Evolutionary conservation across 371 early-diverging fungal species (phyloP), one percentile per base, ranked within the genome.

Genomic region (Saksenaea oblongispora): DNA sequence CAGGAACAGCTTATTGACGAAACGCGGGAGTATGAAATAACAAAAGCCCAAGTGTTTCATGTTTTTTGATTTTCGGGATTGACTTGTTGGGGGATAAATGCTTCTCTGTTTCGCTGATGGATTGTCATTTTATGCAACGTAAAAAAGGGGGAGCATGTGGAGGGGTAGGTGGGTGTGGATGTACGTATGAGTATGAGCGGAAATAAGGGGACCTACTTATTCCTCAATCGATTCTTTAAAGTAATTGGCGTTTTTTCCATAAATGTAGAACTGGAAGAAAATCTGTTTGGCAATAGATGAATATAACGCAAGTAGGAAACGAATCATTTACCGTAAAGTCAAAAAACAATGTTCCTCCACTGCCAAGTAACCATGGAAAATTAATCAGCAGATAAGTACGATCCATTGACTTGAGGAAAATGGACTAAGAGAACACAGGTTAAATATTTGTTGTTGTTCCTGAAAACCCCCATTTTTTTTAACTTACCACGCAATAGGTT

Each of bases 351-450:
- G 90, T 89, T 3, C 89, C 85, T 24, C 82, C 83, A 31, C 78
- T 76, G 9, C 92, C 91, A 17, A 89, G 58, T 17, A 91, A 67
- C 92, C 92, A 91, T n/a, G 92, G 87, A 34, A 84, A 75, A 57
- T 90, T 88, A 44, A 83, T 76, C 8, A 86, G 75, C 15, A 91
- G 63, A 61, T 80, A 86, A 13, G 80, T 78, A 3, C 80, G 82
- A 37, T 87, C 86, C 22, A 81, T 66, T 26, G 91, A 90, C 58
- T 85, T 75, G n/a, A 84, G 67, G 44, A 91, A 56, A 42, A 91
- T 87, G 15, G 91, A 88, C 85, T 84, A 68, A 5, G 10, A 63
- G 28, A 9, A 13, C 27, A 56, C 13, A 53, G 24, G 22, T 34
- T 35, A 37, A 54, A 35, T 4, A 11, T 37, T 31, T 22, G 27